Percentiles rank a stretch among this genome's conserved stretches.
These are phyloP conservation scores for Zygosaccharomyces lentus DNA, from an alignment of 805 yeast genomes.

Conservation along the genomic window DNA sequence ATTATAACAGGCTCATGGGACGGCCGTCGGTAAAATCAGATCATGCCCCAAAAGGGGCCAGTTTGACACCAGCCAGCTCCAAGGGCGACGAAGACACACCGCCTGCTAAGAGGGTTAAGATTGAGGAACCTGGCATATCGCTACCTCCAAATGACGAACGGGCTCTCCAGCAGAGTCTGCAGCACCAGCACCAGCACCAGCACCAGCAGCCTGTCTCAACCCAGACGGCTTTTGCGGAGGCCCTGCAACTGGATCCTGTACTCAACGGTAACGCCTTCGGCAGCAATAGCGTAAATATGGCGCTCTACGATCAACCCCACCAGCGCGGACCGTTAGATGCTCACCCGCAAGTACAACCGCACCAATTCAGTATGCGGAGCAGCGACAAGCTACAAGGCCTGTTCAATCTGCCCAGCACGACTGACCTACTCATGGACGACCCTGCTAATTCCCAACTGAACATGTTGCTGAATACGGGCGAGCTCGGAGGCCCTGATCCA, in stretches of 20 bases:
- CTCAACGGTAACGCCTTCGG: slow-evolving; percentile 27
- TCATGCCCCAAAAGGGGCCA: slow-evolving; percentile 4
- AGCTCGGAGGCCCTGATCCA: slow-evolving; percentile 2
- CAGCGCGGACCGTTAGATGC: neutral
- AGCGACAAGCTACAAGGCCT: slow-evolving; percentile 18
- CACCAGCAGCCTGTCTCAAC: slow-evolving; percentile 12
- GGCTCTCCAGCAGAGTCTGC: neutral
- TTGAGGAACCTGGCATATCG: slow-evolving; percentile 7
- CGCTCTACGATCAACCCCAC: neutral
- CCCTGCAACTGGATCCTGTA: slow-evolving; percentile 33
- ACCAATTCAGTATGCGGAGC: neutral
- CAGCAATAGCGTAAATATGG: slow-evolving; percentile 14
- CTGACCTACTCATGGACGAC: slow-evolving; percentile 24
- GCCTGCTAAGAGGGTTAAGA: slow-evolving; percentile 15
- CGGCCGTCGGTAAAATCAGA: slow-evolving; percentile 16
- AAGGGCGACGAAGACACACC: slow-evolving; percentile 12
- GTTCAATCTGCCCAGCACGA: slow-evolving; percentile 27
- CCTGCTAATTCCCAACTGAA: slow-evolving; percentile 20
- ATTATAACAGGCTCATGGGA: slow-evolving; percentile 30
- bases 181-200: neutral
- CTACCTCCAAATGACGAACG: neutral
- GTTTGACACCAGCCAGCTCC: slow-evolving; percentile 12
- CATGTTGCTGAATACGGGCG: slow-evolving; percentile 6
- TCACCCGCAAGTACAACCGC: neutral
- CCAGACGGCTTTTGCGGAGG: slow-evolving; percentile 29